A percentile compares a stretch with the other conserved stretches of the same genome.
These are phyloP conservation scores for Chenopodium berlandieri DNA, from an alignment of 148 eudicot species.

Conservation along the genomic window DNA sequence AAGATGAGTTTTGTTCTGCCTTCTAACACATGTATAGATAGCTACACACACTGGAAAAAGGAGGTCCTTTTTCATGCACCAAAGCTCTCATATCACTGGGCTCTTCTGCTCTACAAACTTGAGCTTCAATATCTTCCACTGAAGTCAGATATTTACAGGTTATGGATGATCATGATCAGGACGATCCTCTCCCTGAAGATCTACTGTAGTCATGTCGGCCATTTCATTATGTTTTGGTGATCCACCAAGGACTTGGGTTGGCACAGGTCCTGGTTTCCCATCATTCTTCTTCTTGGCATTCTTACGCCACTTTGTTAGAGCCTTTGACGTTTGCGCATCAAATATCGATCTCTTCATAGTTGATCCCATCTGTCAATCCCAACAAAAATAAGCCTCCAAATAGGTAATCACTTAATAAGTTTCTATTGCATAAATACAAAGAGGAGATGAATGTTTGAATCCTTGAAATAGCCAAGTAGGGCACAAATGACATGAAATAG, in stretches of 20 bases:
- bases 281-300: slow-evolving; percentile 49
- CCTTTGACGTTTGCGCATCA: slow-evolving; percentile 87
- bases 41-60: background rate
- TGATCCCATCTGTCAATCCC: slow-evolving; percentile 76
- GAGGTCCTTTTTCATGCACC: background rate
- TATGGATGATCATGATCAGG: slow-evolving; percentile 1
- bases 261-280: slow-evolving; percentile 18
- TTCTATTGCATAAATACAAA: background rate
- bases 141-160: background rate
- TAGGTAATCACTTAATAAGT: background rate
- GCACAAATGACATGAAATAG: background rate
- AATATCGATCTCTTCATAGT: slow-evolving; percentile 82
- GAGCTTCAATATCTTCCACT: background rate
- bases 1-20: background rate
- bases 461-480: background rate
- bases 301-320: slow-evolving; percentile 71
- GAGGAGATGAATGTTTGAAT: background rate
- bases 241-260: slow-evolving; percentile 36
- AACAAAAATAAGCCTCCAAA: background rate
- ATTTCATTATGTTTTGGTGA: background rate
- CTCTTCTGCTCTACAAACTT: background rate
- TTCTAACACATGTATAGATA: background rate
- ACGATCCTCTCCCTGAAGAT: background rate
- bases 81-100: background rate
- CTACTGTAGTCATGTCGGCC: background rate